Evolutionary conservation across 2,329 filamentous ascomycete species (phyloP).

Genomic region (Fusarium pseudocircinatum): DNA sequence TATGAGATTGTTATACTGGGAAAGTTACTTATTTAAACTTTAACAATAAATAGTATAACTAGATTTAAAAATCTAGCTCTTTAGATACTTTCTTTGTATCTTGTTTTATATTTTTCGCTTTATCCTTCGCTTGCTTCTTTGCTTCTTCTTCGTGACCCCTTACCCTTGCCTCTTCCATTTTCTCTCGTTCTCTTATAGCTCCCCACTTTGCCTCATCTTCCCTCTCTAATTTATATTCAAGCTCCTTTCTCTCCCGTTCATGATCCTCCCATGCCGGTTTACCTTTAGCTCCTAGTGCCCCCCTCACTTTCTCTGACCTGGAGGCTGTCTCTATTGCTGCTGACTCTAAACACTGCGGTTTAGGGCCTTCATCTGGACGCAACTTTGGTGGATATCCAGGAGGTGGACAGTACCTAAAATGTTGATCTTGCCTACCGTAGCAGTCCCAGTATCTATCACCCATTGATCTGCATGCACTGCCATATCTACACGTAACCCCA

Average conservation of each 20-base stretch:
- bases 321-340: rapidly evolving
- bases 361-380: rapidly evolving
- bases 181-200: not conserved
- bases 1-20: not conserved
- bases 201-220: not conserved
- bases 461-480: rapidly evolving
- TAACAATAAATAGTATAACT: not conserved
- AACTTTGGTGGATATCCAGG: not conserved
- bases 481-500: rapidly evolving
- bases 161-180: not conserved
- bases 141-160: too few species aligned
- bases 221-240: rapidly evolving
- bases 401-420: not conserved
- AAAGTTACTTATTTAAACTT: not conserved
- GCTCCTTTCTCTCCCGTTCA: rapidly evolving
- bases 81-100: too few species aligned
- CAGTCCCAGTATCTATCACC: rapidly evolving
- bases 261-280: rapidly evolving
- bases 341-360: not conserved
- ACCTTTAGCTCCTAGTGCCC: not conserved
- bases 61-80: too few species aligned
- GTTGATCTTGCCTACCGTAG: rapidly evolving
- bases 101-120: too few species aligned
- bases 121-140: too few species aligned
- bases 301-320: too few species aligned